phyloP scores from a whole-genome alignment of 83 land plant species.

The Diphasiastrum complanatum region DNA sequence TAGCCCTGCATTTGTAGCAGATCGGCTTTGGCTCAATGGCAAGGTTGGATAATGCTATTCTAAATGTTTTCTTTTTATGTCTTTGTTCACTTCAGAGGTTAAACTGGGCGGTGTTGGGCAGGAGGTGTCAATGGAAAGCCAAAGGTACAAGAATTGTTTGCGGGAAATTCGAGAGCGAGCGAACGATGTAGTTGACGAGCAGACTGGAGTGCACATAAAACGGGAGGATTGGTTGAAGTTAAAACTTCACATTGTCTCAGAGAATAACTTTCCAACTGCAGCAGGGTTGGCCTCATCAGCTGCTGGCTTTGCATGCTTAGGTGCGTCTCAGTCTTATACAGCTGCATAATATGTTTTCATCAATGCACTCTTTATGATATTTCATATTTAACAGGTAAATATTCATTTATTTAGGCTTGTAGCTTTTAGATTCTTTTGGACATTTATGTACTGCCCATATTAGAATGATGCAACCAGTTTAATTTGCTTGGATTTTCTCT shows the following conservation, averaged over 20 bases:
- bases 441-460: too few relatives aligned
- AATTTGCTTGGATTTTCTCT: background rate
- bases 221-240: slow-evolving; percentile 73
- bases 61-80: background rate
- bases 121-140: slow-evolving; percentile 81
- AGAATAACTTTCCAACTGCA: slow-evolving; percentile 95
- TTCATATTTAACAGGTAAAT: too few relatives aligned
- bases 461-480: too few relatives aligned
- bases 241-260: slow-evolving; percentile 81
- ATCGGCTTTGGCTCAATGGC: slow-evolving; percentile 98
- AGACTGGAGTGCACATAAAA: slow-evolving; percentile 48
- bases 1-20: slow-evolving; percentile 61
- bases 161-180: slow-evolving; percentile 77
- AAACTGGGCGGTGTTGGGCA: slow-evolving; percentile 15
- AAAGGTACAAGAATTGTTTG: slow-evolving; percentile 73
- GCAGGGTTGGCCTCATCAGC: slow-evolving; percentile 99
- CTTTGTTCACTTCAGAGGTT: background rate
- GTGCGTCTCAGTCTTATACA: slow-evolving; percentile 25
- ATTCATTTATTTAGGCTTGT: too few relatives aligned
- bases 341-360: background rate
- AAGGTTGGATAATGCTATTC: slow-evolving; percentile 39
- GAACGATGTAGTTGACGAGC: slow-evolving; percentile 58
- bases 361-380: too few relatives aligned
- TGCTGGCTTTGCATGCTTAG: slow-evolving; percentile 97
- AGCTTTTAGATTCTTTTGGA: too few relatives aligned